Conservation (phyloP, 148 eudicot genomes). For the Talinum fruticosum region DNA sequence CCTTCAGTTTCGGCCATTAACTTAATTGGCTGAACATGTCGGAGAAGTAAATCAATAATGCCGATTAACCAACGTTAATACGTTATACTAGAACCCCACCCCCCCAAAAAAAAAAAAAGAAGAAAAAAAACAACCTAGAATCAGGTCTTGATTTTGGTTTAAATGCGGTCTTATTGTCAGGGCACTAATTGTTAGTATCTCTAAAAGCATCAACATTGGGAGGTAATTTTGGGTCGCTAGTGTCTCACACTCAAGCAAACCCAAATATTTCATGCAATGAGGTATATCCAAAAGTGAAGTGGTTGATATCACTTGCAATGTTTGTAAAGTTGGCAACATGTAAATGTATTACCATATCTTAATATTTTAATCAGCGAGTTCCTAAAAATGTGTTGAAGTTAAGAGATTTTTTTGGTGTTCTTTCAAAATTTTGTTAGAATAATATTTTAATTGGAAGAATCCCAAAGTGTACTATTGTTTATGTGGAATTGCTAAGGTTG, state of each 20-base stretch:
- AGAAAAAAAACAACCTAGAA: too few species aligned
- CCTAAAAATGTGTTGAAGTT: not conserved
- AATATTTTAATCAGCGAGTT: too few species aligned
- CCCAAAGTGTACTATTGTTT: not conserved
- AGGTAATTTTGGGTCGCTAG: not conserved
- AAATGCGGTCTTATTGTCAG: too few species aligned
- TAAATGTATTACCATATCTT: too few species aligned
- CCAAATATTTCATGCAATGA: not conserved
- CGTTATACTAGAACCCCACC: too few species aligned
- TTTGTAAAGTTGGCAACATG: not conserved
- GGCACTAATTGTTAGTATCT: not conserved
- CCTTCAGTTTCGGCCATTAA: not conserved
- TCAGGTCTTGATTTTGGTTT: too few species aligned
- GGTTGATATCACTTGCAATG: not conserved
- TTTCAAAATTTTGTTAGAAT: not conserved
- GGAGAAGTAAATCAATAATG: too few species aligned
- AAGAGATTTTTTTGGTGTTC: not conserved
- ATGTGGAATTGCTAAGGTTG: not conserved
- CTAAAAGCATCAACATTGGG: not conserved
- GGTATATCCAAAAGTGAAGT: not conserved
- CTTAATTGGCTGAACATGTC: not conserved
- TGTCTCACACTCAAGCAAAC: not conserved
- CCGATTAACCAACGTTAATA: too few species aligned
- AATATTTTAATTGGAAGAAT: not conserved
- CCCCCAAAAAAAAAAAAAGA: too few species aligned